Base-by-base conservation (phyloP, 1,139 yeast genomes). In the Protomyces gravidus region DNA sequence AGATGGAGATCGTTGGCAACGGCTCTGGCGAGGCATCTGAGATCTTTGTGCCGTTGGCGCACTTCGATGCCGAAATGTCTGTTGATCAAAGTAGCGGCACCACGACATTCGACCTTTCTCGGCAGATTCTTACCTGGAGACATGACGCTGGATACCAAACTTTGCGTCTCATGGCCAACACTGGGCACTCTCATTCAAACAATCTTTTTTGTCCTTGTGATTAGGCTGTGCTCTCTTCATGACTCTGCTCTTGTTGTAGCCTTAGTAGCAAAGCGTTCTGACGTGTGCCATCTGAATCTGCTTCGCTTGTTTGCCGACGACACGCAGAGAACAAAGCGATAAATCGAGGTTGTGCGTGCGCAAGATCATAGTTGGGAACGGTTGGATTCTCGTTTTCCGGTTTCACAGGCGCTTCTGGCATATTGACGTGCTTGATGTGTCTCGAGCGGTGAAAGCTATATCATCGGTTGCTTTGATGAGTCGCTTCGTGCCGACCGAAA, bases 31-130 rank as follows among this genome's bases (percentile, higher is more conserved):
- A 64, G 0, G 82, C 86, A 1, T 83, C 90, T 0, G 72, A 78
- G 46, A 78, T 89, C 1, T 86, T 76, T 68, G 70, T 88, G 25
- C 96, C 97, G 0, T 75, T 77, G 50, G 79, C 82, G 78, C 95
- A 89, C 69, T 89, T 21, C n/a, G 30, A 26, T 26, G 30, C 13
- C 11, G 17, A 45, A 11, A 26, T 26, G 48, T 15, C n/a, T 19
- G 48, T 45, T 9, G 48, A 45, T 45, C 75, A 79, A 3, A 75
- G 71, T 9, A 36, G 42, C 9, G 42, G 33, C 66, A 68, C 2
- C 73, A 66, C 17, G 5, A n/a, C 27, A 15, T 48, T 27, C 27
- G 19, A 48, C 15, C 46, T n/a, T 48, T 19, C 42, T 17, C 19
- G 42, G 19, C 47, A 33, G 23, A 19, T 48, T 19, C 17, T 36